A percentile compares a stretch with the other conserved stretches of the same genome.
Conservation (phyloP, 768 basidiomycete genomes). For the Lactarius sp. region DNA sequence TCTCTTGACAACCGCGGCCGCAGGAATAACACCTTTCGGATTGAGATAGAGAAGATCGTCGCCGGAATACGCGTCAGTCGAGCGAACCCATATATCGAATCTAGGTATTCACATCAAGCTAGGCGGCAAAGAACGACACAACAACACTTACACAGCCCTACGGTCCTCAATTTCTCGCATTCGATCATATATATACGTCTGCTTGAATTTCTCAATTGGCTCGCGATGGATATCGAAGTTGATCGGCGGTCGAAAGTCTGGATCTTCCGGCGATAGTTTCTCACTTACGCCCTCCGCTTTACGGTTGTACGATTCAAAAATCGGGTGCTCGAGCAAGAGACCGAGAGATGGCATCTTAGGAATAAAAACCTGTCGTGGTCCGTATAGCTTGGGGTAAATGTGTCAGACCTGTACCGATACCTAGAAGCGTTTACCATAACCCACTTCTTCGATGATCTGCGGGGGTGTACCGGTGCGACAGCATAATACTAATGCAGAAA, state of each 20-base stretch:
- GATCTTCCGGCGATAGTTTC: conserved; percentile 47
- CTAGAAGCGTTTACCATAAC: neutral
- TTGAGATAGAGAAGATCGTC: conserved; percentile 77
- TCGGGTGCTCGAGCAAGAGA: conserved; percentile 81
- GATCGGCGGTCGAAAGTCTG: conserved; percentile 65
- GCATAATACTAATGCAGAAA: conserved; percentile 74
- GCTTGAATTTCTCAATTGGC: conserved; percentile 76
- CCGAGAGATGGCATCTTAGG: conserved; percentile 97
- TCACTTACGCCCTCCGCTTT: conserved; percentile 47
- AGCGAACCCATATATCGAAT: conserved; percentile 81
- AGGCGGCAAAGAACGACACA: neutral
- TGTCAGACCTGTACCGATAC: neutral
- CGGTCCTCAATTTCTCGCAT: conserved; percentile 83
- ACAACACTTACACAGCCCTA: conserved; percentile 59
- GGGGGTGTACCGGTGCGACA: conserved; percentile 73
- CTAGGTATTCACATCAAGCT: conserved; percentile 34
- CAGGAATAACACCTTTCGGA: conserved; percentile 69
- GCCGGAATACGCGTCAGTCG: conserved; percentile 70
- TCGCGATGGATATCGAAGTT: conserved; percentile 65
- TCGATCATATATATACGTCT: conserved; percentile 76
- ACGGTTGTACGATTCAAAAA: conserved; percentile 74
- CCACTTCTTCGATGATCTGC: conserved; percentile 67
- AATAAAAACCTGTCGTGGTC: conserved; percentile 68
- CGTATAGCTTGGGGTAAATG: conserved; percentile 54
- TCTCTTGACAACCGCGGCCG: conserved; percentile 58